Base-by-base conservation (phyloP, 1,139 yeast genomes). In the Magnusiomyces suaveolens region DNA sequence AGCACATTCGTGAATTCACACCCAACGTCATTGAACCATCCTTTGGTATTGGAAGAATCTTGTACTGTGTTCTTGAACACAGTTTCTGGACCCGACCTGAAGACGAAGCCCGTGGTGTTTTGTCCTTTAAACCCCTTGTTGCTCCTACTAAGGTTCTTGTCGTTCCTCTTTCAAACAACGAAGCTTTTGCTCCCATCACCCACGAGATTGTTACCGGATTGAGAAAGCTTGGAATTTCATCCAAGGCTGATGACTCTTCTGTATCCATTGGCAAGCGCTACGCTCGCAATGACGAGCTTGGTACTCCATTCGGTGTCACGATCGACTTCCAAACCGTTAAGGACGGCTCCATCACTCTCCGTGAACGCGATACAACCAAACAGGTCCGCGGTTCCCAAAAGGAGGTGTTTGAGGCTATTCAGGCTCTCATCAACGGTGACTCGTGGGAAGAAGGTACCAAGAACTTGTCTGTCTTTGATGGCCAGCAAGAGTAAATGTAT, bases 11-110 rank as follows among this genome's bases (percentile, higher is more conserved):
- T 69, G 98, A 94, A 74, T 94, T 75, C 74, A 87, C 90, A 62
- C 99, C 99, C 60, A 90, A 88, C 69, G 99, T 94, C 59, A 94
- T 94, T 67, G 99, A 94, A 75, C 99, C 99, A 60, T 94, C 99
- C 6, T 94, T 94, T 67, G 99, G 99, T 80, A 87, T 94, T 69
- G 98, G 98, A 60, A 92, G 99, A 77, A 88, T 94, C 69, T 77
- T 94, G 62, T 94, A 94, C 75, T 80, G 96, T 50, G 74, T 92
- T 62, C 85, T 90, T 68, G 99, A 94, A 76, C 99, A 94, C 73
- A 80, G 81, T 58, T 94, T 84, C 83, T 94, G 97, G 96, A 74
- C 86, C 56, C 85, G 99, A 75, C 87, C 95, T 33, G 96, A 86
- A 68, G 96, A 89, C 68, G 76, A 83, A 53, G 94, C 92, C 62